These are phyloP conservation scores for Gnomoniopsis sp. DNA, from an alignment of 2,329 filamentous ascomycete genomes.

Conservation along the genomic window DNA sequence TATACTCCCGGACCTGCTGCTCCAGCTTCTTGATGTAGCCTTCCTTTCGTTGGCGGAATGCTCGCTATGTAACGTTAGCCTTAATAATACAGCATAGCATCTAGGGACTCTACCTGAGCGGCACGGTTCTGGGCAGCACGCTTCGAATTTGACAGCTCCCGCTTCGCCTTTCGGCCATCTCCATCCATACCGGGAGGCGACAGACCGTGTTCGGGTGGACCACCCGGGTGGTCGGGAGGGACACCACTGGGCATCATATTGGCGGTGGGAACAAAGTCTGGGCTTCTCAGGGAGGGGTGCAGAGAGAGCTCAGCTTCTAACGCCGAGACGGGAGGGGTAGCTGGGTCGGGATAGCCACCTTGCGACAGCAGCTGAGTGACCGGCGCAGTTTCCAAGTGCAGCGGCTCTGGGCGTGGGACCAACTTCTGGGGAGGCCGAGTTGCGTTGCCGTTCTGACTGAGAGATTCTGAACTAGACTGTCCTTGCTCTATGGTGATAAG, in stretches of 20 bases:
- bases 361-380: slow-evolving; percentile 29
- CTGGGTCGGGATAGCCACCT: slow-evolving; percentile 42
- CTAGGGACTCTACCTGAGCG: slow-evolving; percentile 70
- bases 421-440: slow-evolving; percentile 14
- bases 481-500: slow-evolving; percentile 11
- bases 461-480: slow-evolving; percentile 9
- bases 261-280: slow-evolving; percentile 25
- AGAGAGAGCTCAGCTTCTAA: slow-evolving; percentile 43
- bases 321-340: slow-evolving; percentile 31
- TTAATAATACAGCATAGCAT: slow-evolving; percentile 12
- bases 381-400: slow-evolving; percentile 11
- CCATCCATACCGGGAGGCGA: slow-evolving; percentile 25
- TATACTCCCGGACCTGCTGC: slow-evolving; percentile 81
- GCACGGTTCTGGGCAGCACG: slow-evolving; percentile 94
- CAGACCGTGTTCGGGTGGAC: slow-evolving; percentile 28
- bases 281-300: slow-evolving; percentile 43
- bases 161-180: slow-evolving; percentile 73
- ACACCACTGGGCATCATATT: slow-evolving; percentile 32
- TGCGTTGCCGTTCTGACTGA: slow-evolving; percentile 6
- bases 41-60: slow-evolving; percentile 96
- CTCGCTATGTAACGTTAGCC: slow-evolving; percentile 59
- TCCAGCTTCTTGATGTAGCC: slow-evolving; percentile 98
- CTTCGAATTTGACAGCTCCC: slow-evolving; percentile 92
- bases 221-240: slow-evolving; percentile 23
- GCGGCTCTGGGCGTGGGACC: slow-evolving; percentile 12